These are phyloP conservation scores for Protomyces inundatus DNA, from an alignment of 1,139 yeast species.

Conservation along the genomic window DNA sequence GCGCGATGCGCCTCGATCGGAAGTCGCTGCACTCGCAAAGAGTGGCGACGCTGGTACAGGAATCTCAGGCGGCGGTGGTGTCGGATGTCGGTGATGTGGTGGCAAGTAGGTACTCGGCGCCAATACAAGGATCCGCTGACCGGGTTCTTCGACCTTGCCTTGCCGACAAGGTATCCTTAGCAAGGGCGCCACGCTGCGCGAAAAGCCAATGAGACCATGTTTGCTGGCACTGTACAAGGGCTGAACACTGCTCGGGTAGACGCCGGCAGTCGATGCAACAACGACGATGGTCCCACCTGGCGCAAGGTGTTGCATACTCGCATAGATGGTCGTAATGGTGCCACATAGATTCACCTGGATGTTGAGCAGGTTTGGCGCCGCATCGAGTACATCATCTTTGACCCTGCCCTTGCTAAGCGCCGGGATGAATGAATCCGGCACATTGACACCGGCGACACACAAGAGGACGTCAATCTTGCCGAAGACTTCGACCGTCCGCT, in stretches of 20 bases:
- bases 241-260: conserved; percentile 22
- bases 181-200: conserved; percentile 13
- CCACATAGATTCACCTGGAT: conserved; percentile 12
- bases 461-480: conserved; percentile 11
- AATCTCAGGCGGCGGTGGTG: background rate
- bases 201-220: conserved; percentile 18
- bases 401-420: background rate
- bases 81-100: conserved; percentile 4
- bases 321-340: conserved; percentile 17
- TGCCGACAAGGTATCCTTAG: background rate
- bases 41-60: background rate
- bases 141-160: background rate
- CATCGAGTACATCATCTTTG: background rate
- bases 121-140: conserved; percentile 14
- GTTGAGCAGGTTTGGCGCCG: conserved; percentile 13
- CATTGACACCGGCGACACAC: conserved; percentile 24
- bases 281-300: conserved; percentile 5
- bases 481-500: conserved; percentile 10
- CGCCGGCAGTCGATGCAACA: conserved; percentile 16
- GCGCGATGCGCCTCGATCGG: background rate
- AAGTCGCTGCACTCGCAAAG: background rate
- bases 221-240: conserved; percentile 20
- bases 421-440: conserved; percentile 19
- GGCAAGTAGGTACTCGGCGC: conserved; percentile 25
- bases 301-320: background rate